phyloP scores from a whole-genome alignment of 2,329 filamentous ascomycete genomes.

The Ophiostoma quercus region DNA sequence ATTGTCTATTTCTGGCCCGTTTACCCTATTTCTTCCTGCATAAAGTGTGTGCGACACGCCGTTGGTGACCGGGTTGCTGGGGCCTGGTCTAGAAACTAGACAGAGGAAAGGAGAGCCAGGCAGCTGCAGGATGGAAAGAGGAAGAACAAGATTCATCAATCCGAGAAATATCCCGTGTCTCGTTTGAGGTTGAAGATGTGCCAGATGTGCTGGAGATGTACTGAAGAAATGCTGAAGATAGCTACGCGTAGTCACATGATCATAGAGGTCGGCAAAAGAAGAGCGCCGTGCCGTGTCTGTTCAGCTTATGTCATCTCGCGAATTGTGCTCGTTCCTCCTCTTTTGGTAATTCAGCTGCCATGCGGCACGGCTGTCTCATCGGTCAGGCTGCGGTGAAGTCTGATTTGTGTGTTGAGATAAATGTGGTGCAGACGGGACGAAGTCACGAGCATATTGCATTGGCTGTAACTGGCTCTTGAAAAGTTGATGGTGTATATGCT shows the following conservation, averaged over 20 bases:
- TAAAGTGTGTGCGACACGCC: constrained; percentile 2
- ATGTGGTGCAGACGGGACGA: background rate
- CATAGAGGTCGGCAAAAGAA: background rate
- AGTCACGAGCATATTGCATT: background rate
- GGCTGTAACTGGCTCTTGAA: background rate
- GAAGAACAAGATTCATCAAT: background rate
- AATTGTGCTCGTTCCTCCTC: background rate
- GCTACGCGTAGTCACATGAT: constrained; percentile 3
- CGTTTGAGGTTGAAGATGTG: background rate
- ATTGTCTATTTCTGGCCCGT: background rate
- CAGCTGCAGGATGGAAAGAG: background rate
- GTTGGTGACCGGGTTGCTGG: background rate
- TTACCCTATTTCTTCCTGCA: background rate
- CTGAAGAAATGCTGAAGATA: background rate
- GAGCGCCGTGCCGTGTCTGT: background rate
- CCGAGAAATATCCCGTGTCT: background rate
- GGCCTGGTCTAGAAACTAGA: background rate
- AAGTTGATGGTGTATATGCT: background rate
- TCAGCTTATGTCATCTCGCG: background rate
- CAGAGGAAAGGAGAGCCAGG: background rate
- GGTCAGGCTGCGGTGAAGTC: background rate
- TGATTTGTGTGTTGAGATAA: background rate
- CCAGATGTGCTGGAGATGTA: background rate
- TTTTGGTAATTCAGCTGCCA: background rate
- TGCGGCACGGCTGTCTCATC: background rate